These are phyloP conservation scores for Paramecium bursaria DNA, from an alignment of 73 alveolate species.

Conservation along the genomic window DNA sequence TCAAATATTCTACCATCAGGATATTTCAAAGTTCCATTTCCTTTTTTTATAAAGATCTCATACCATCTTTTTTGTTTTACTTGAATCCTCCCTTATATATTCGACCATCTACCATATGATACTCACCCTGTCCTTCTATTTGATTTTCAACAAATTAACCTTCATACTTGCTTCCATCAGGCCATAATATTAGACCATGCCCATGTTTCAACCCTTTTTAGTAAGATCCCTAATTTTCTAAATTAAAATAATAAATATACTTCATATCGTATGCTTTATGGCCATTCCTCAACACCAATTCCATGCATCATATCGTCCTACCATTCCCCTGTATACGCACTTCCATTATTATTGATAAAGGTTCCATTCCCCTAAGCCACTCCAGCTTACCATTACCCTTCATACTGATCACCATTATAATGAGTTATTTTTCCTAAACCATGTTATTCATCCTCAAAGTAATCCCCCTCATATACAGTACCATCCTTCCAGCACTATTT, in stretches of 20 bases:
- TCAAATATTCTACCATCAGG: slow-evolving; percentile 84
- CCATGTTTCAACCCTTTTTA: slow-evolving; percentile 77
- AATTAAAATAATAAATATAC: not conserved
- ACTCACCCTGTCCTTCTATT: slow-evolving; percentile 64
- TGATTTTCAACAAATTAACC: slow-evolving; percentile 64
- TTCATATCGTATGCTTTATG: slow-evolving; percentile 53
- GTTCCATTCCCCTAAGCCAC: slow-evolving; percentile 78
- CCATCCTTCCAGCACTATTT: slow-evolving; percentile 62
- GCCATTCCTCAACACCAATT: slow-evolving; percentile 65
- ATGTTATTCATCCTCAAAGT: slow-evolving; percentile 71
- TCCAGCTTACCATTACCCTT: slow-evolving; percentile 82
- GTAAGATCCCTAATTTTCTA: slow-evolving; percentile 71
- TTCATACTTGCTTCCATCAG: slow-evolving; percentile 67
- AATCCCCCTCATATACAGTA: slow-evolving; percentile 73
- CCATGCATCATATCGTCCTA: slow-evolving; percentile 55
- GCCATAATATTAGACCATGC: slow-evolving; percentile 70
- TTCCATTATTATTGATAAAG: slow-evolving; percentile 71
- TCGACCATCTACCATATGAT: slow-evolving; percentile 63
- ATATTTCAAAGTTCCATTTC: slow-evolving; percentile 79
- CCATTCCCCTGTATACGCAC: slow-evolving; percentile 70
- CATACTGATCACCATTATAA: slow-evolving; percentile 75
- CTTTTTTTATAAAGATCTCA: no score
- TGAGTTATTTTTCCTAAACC: slow-evolving; percentile 77
- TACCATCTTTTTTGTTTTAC: slow-evolving; percentile 80
- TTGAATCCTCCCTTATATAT: slow-evolving; percentile 73